Evolutionary conservation across 306 rosid genomes (phyloP), one percentile per base, ranked within the genome.

Genomic region (Rosa lucieae): DNA sequence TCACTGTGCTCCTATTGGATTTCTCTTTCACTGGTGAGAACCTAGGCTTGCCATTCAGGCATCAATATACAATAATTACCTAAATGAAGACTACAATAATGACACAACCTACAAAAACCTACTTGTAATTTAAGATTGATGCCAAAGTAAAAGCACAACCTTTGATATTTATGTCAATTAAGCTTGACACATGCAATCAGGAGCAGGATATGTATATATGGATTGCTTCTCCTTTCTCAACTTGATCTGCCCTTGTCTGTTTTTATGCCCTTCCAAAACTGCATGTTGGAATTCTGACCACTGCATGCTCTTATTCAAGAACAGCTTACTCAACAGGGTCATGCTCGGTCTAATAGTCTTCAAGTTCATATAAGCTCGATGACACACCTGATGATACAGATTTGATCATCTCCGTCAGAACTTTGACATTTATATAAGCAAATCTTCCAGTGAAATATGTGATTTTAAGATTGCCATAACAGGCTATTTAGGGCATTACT

Each of bases 341-440:
- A 95, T 92, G 89, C 89, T 92, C 75, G 99, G 99, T 74, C 97
- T 95, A 79, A 92, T 84, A 37, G 99, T 93, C 87, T 95, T 95
- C 81, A 87, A 69, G 89, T 90, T 93, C 87, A 85, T 73, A 79
- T 84, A 89, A 48, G 97, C 89, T 65, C 98, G 86, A 83, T 95
- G 99, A 82, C 96, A 95, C 85, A 93, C 89, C 99, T 95, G 86
- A 82, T 69, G 77, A 43, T 68, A 90, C 39, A 82, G 55, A 82
- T 74, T 44, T 21, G 62, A 66, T 52, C 32, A 70, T 6, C 9
- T 49, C 51, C 0, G 4, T 80, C 40, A 75, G 55, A 21, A 21
- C 39, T 18, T 32, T 39, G 13, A 67, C 8, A 68, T 20, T n/a
- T 32, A 32, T 13, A 20, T 2, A 11, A 32, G 59, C n/a, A n/a